Evolutionary conservation across 108 stramenopile genomes (phyloP).

Genomic region (Schizochytrium sp.): DNA sequence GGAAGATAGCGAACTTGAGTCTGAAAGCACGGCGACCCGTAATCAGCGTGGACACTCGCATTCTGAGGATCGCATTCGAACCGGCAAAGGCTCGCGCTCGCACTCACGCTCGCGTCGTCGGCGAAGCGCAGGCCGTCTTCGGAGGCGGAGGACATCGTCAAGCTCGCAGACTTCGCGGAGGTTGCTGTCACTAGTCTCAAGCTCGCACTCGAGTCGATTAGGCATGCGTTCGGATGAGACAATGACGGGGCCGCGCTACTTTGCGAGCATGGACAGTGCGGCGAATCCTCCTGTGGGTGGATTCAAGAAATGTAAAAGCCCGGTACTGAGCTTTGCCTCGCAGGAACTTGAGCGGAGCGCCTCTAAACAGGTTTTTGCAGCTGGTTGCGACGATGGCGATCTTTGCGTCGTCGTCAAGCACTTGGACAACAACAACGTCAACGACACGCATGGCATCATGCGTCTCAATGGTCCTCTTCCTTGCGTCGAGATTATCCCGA

Average conservation of each 20-base stretch:
- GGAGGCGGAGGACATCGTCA: too few relatives aligned
- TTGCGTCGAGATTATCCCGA: not conserved
- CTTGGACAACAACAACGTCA: not conserved
- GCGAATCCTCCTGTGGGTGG: not conserved
- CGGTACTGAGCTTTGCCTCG: not conserved
- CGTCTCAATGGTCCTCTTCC: not conserved
- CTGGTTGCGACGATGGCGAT: not conserved
- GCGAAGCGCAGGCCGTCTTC: too few relatives aligned
- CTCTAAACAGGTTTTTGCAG: not conserved
- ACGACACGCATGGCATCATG: not conserved
- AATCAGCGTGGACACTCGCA: too few relatives aligned
- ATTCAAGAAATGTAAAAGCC: not conserved
- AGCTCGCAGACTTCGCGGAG: too few relatives aligned
- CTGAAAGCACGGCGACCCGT: too few relatives aligned
- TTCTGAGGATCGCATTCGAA: too few relatives aligned
- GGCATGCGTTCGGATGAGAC: not conserved
- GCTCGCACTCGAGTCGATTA: not conserved
- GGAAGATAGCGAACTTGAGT: too few relatives aligned
- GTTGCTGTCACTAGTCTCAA: too few relatives aligned
- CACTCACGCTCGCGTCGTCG: too few relatives aligned
- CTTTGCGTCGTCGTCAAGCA: not conserved
- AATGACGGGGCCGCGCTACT: not conserved
- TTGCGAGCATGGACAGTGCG: not conserved
- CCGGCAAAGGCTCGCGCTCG: too few relatives aligned
- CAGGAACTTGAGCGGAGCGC: not conserved